Conservation (phyloP, 352 stramenopile species). For the Phytopythium oedochilum region DNA sequence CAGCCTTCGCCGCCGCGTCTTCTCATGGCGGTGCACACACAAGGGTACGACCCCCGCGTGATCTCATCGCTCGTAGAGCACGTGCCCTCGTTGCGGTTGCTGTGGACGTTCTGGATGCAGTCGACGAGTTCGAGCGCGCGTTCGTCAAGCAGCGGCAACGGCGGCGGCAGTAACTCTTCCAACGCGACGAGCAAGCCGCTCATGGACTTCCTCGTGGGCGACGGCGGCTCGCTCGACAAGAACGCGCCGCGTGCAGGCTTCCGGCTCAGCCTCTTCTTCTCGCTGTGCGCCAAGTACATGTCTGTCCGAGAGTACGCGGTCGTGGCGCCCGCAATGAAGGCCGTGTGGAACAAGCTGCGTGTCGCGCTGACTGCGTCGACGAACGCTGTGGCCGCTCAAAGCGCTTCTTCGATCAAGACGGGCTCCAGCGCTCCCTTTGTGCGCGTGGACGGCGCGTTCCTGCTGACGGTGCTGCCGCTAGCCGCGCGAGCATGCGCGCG, state of each 20-base stretch:
- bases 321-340: constrained; percentile 47
- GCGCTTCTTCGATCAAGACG: background rate
- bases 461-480: constrained; percentile 38
- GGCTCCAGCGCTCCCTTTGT: background rate
- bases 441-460: constrained; percentile 23
- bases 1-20: constrained; percentile 21
- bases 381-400: constrained; percentile 1
- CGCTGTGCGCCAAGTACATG: constrained; percentile 41
- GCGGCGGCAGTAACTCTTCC: background rate
- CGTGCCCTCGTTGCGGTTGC: constrained; percentile 32
- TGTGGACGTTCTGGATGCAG: constrained; percentile 60
- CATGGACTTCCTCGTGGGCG: constrained; percentile 43
- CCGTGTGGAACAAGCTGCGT: constrained; percentile 54
- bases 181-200: constrained; percentile 26
- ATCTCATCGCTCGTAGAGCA: constrained; percentile 24
- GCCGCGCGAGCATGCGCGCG: constrained; percentile 42
- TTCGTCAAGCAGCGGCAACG: constrained; percentile 6
- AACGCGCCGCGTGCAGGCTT: constrained; percentile 50
- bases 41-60: constrained; percentile 41
- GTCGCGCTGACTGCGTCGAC: constrained; percentile 12
- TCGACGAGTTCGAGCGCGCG: background rate
- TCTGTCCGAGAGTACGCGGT: constrained; percentile 25
- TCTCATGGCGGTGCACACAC: constrained; percentile 34
- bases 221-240: constrained; percentile 29
- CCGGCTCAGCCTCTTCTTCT: constrained; percentile 44